Evolutionary conservation across 2,329 filamentous ascomycete genomes (phyloP).

Genomic region (Drechslerella dactyloides): DNA sequence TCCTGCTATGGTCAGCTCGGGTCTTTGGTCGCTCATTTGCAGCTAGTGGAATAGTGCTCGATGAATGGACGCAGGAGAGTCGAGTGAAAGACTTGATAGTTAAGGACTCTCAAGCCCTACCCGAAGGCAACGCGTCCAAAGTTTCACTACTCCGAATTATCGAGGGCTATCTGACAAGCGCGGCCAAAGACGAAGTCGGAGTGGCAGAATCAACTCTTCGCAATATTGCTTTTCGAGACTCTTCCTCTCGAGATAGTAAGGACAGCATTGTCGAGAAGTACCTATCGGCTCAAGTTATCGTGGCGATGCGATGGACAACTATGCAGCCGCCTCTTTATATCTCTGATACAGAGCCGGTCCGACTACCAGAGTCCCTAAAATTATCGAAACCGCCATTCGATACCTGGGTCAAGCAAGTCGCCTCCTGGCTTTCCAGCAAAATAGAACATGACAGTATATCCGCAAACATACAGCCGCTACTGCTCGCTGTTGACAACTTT

Average conservation of each 20-base stretch:
- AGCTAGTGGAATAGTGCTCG: constrained; percentile 72
- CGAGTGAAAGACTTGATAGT: constrained; percentile 53
- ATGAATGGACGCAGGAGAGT: constrained; percentile 61
- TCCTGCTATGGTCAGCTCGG: constrained; percentile 82
- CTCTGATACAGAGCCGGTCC: constrained; percentile 8
- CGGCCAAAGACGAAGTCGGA: constrained; percentile 59
- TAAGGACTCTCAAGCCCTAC: constrained; percentile 38
- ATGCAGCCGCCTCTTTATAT: constrained; percentile 47
- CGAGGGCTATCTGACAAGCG: constrained; percentile 39
- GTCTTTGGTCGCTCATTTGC: constrained; percentile 84
- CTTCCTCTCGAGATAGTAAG: constrained; percentile 61
- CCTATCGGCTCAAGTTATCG: constrained; percentile 56
- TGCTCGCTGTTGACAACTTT: constrained; percentile 51
- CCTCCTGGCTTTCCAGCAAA: constrained; percentile 43
- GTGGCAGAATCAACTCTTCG: constrained; percentile 69
- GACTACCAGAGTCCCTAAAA: constrained; percentile 29
- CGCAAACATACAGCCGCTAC: constrained; percentile 29
- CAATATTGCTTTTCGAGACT: constrained; percentile 65
- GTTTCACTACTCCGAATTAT: constrained; percentile 41
- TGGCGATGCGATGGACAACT: constrained; percentile 56
- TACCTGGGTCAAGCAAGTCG: constrained; percentile 42
- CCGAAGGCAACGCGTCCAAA: constrained; percentile 43
- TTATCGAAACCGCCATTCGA: constrained; percentile 35
- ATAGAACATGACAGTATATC: constrained; percentile 46
- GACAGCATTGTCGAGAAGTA: constrained; percentile 43